Percentiles rank a stretch among this genome's conserved stretches.
phyloP scores from a whole-genome alignment of 495 filamentous ascomycete species.

The Hyaloscypha hepaticicola region DNA sequence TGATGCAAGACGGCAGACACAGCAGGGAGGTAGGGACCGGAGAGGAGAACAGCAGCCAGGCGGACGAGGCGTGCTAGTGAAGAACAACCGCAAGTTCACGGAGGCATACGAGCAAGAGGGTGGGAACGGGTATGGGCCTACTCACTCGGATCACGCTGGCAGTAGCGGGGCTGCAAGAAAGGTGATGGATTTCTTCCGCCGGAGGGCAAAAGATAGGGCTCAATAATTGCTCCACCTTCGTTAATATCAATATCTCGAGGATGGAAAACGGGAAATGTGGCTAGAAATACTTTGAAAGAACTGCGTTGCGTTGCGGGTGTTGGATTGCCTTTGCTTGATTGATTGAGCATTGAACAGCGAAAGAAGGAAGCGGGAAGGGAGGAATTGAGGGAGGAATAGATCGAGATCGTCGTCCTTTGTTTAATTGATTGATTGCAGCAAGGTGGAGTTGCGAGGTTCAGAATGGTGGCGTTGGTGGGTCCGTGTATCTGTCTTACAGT shows the following conservation, averaged over 20 bases:
- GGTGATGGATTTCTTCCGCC: constrained; percentile 97
- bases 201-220: constrained; percentile 66
- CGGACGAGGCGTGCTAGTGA: constrained; percentile 64
- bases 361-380: not conserved
- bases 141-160: constrained; percentile 66
- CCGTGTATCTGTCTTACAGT: too few relatives aligned
- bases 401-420: too few relatives aligned
- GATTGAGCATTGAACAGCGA: not conserved
- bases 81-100: constrained; percentile 79
- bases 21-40: constrained; percentile 22
- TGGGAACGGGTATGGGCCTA: constrained; percentile 36
- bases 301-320: too few relatives aligned
- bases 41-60: constrained; percentile 25
- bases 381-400: not conserved
- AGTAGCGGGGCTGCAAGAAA: constrained; percentile 81
- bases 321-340: not conserved
- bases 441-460: too few relatives aligned
- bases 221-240: too few relatives aligned
- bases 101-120: constrained; percentile 81
- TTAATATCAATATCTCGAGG: too few relatives aligned
- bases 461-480: too few relatives aligned
- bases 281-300: too few relatives aligned
- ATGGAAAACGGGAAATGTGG: too few relatives aligned
- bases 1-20: constrained; percentile 21
- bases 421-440: too few relatives aligned